phyloP scores from a whole-genome alignment of 2,329 filamentous ascomycete genomes.

The Penicillium sp. region DNA sequence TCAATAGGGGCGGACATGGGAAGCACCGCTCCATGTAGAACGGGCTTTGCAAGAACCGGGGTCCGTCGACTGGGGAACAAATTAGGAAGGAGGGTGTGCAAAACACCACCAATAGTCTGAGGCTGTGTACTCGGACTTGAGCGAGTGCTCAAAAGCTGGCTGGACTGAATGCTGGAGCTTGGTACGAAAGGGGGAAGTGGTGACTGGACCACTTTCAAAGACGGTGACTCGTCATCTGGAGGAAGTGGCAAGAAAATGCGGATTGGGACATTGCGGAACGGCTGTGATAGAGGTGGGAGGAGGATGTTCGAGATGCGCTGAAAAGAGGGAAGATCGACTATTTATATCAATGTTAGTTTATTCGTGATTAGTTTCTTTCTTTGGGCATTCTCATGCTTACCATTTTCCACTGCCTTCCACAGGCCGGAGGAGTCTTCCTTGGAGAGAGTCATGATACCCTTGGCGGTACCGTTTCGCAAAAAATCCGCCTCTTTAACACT shows the following conservation, averaged over 20 bases:
- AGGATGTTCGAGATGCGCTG: conserved; percentile 77
- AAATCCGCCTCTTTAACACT: conserved; percentile 83
- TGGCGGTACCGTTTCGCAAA: conserved; percentile 82
- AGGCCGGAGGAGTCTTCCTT: conserved; percentile 81
- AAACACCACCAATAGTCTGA: conserved; percentile 75
- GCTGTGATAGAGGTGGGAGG: conserved; percentile 67
- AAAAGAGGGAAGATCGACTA: conserved; percentile 75
- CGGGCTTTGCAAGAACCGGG: conserved; percentile 78
- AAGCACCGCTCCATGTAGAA: conserved; percentile 83
- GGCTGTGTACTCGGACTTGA: conserved; percentile 49
- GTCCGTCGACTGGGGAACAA: conserved; percentile 87
- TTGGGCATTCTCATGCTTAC: conserved; percentile 46
- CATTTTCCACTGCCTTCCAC: conserved; percentile 79
- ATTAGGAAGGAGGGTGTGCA: conserved; percentile 74
- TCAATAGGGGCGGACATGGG: conserved; percentile 80
- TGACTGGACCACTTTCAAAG: conserved; percentile 73
- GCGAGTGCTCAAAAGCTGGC: conserved; percentile 23
- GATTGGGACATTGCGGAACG: conserved; percentile 82
- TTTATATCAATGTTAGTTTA: neutral
- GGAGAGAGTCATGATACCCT: conserved; percentile 86
- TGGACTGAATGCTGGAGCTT: conserved; percentile 28
- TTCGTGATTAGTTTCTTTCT: neutral
- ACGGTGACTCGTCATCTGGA: conserved; percentile 54
- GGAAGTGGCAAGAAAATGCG: conserved; percentile 80
- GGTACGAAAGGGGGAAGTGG: conserved; percentile 62